A percentile compares a stretch with the other conserved stretches of the same genome.
These are phyloP conservation scores for Dioszegia crocea DNA, from an alignment of 768 basidiomycete genomes.

Conservation along the genomic window DNA sequence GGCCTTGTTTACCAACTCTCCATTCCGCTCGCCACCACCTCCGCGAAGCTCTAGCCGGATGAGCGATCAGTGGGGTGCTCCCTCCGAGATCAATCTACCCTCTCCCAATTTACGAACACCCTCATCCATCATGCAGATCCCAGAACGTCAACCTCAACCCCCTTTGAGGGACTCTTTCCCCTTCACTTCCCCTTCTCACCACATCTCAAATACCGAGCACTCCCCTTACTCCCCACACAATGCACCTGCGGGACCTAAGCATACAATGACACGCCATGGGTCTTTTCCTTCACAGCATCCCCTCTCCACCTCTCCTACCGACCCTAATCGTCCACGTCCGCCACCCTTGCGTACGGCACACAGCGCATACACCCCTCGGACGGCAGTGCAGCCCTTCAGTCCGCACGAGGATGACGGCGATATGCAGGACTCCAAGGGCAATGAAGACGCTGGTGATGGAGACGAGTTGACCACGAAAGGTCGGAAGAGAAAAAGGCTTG, in stretches of 20 bases:
- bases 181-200: background rate
- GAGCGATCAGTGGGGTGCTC: too few species aligned
- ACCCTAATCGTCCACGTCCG: background rate
- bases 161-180: background rate
- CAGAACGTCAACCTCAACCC: background rate
- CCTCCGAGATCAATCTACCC: too few species aligned
- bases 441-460: background rate
- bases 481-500: conserved; percentile 47
- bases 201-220: background rate
- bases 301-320: background rate
- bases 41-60: too few species aligned
- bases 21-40: too few species aligned
- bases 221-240: background rate
- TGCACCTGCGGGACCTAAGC: background rate
- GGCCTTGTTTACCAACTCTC: too few species aligned
- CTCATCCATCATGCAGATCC: background rate
- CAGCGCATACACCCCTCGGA: background rate
- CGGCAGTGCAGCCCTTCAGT: background rate
- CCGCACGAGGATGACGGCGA: background rate
- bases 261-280: background rate
- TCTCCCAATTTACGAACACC: background rate
- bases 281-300: background rate
- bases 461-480: conserved; percentile 49
- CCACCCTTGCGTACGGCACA: conserved; percentile 3
- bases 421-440: background rate